Base-by-base conservation (phyloP, 2,329 filamentous ascomycete genomes). In the Curvularia verruculosa region DNA sequence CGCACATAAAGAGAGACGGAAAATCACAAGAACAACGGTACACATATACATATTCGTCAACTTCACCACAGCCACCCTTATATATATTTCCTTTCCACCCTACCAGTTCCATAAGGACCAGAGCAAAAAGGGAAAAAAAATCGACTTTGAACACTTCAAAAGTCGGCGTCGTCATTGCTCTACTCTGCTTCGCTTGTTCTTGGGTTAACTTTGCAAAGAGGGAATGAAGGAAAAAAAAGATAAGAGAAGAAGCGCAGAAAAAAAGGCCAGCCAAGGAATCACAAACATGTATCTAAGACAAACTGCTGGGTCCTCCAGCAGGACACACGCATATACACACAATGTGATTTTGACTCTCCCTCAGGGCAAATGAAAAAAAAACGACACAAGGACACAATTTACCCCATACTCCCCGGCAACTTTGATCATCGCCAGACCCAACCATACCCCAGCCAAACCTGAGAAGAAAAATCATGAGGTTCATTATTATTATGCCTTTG, bases 401-500 rank as follows among this genome's bases (percentile, higher is more conserved):
- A 36, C 31, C 31, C 31, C 31, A n/a, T 36, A 36, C 31, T 36
- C 31, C 31, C 12, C 4, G 31, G n/a, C 31, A 36, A 36, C 15
- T 36, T 6, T n/a, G 31, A 36, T 15, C 31, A 6, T 36, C n/a
- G 31, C n/a, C 31, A 5, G n/a, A 6, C 13, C 31, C 15, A 36
- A 6, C 13, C 40, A 19, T 5, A 6, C 39, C 39, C 37, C 15
- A 26, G 26, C 3, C 13, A 24, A 23, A 23, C 29, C 31, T 13
- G 29, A 31, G 4, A 40, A 24, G 12, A 13, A 43, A 43, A 43
- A 15, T 43, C 40, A 26, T 43, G n/a, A 26, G 12, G 26, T 18
- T 21, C 40, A 8, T 43, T 23, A 15, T 23, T 23, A 13, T 41
- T 6, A 41, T 9, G 40, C 56, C 76, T 87, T 89, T 65, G 86